Evolutionary conservation across 1,139 yeast genomes (phyloP).

Genomic region (Eremothecium coryli): DNA sequence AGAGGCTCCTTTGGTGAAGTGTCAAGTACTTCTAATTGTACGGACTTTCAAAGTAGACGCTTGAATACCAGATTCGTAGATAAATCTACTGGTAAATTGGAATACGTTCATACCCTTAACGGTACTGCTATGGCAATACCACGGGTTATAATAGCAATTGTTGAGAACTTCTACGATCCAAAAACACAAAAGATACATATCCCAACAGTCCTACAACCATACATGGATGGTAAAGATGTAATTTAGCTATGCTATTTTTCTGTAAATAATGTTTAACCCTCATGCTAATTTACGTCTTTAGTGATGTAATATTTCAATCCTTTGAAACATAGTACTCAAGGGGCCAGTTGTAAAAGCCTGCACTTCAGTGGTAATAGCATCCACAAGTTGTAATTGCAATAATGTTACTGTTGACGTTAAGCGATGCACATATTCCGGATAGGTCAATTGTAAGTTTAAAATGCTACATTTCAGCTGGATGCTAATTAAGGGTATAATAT

Average conservation of each 20-base stretch:
- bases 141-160: slow-evolving; percentile 73
- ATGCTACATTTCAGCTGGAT: not conserved
- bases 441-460: slow-evolving; percentile 46
- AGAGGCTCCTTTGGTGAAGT: slow-evolving; percentile 90
- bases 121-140: slow-evolving; percentile 98
- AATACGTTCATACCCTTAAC: slow-evolving; percentile 73
- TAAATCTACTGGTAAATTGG: slow-evolving; percentile 31
- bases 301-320: no score
- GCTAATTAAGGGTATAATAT: slow-evolving; percentile 2
- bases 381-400: no score
- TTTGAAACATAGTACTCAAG: no score
- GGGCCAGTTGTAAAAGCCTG: no score
- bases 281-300: no score
- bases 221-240: slow-evolving; percentile 50
- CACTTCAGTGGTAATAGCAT: no score
- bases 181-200: slow-evolving; percentile 44
- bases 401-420: slow-evolving; percentile 84
- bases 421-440: slow-evolving; percentile 85
- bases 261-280: not conserved
- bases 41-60: slow-evolving; percentile 84
- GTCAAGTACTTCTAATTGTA: slow-evolving; percentile 84
- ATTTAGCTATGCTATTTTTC: slow-evolving; percentile 7
- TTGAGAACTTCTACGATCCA: slow-evolving; percentile 75
- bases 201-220: slow-evolving; percentile 60
- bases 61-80: slow-evolving; percentile 51